phyloP scores from a whole-genome alignment of 1,284 basidiomycete genomes.

The Megacollybia platyphylla region DNA sequence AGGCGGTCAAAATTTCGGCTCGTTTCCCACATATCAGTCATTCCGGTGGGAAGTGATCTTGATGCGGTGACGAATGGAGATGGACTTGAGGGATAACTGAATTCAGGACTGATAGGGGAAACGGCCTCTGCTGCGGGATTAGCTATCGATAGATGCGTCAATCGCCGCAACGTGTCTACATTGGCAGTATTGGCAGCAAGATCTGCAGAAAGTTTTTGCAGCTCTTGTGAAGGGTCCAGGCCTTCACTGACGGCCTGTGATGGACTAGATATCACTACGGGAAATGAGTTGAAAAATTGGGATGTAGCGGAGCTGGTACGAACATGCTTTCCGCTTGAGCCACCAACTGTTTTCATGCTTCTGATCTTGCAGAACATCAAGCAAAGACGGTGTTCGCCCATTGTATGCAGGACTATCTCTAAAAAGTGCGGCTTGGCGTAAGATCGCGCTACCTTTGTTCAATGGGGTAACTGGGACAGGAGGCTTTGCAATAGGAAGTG shows the following conservation, averaged over 20 bases:
- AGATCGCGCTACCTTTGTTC: slow-evolving; percentile 38
- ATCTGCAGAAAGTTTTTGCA: slow-evolving; percentile 36
- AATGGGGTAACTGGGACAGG: slow-evolving; percentile 47
- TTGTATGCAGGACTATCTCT: slow-evolving; percentile 58
- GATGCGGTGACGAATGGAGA: slow-evolving; percentile 30
- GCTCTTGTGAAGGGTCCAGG: slow-evolving; percentile 27
- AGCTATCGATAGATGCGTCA: slow-evolving; percentile 47
- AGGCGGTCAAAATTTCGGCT: slow-evolving; percentile 54
- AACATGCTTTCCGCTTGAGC: slow-evolving; percentile 58
- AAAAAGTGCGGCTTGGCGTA: slow-evolving; percentile 68
- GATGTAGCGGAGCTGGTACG: slow-evolving; percentile 15
- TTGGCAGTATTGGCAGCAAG: slow-evolving; percentile 42
- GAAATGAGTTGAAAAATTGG: slow-evolving; percentile 7
- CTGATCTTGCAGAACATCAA: slow-evolving; percentile 50
- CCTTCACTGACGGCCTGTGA: slow-evolving; percentile 28
- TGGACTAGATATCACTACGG: slow-evolving; percentile 28
- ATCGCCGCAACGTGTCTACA: slow-evolving; percentile 38
- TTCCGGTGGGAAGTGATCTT: slow-evolving; percentile 26
- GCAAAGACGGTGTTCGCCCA: slow-evolving; percentile 37
- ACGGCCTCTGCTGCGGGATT: slow-evolving; percentile 38
- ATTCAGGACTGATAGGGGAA: slow-evolving; percentile 29
- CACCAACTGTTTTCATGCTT: slow-evolving; percentile 67
- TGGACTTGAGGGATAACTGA: slow-evolving; percentile 29
- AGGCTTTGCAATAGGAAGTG: slow-evolving; percentile 13
- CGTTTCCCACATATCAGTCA: slow-evolving; percentile 50